Evolutionary conservation across 1,139 yeast genomes (phyloP), one percentile per base, ranked within the genome.

Genomic region (Kodamaea arcana): DNA sequence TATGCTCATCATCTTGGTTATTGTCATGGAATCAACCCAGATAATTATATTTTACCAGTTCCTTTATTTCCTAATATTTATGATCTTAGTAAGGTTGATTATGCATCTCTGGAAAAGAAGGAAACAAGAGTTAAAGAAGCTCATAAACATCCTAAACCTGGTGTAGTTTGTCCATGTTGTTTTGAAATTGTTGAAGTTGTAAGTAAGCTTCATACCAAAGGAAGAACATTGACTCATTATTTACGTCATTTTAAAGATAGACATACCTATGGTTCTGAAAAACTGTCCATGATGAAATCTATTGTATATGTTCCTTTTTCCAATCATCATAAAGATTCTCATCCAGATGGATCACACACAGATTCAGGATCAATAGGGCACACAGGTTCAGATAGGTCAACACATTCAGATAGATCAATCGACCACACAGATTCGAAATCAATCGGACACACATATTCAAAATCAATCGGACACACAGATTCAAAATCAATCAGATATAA

Each of bases 1-100:
- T 64, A 63, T 36, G 55, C 62, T 1, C 66, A 61, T 34, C 70
- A 64, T 37, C 44, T 63, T 37, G 59, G 62, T 10, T 51, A 50
- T 32, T 48, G 51, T 29, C 69, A 64, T 41, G 70, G 70, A 0
- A 43, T 64, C 20, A 42, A 39, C 24, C 43, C 54, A 9, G 42
- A 45, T 32, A 43, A 44, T 30, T 45, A 33, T 32, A 29, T 51
- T 24, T 37, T 50, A 1, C 56, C 56, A 3, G 40, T 48, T 22
- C 54, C 56, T 1, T 29, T 51, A 16, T 35, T 35, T 29, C 41
- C 46, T 5, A 51, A 51, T 1, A 30, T 35, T 10, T 51, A 48
- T 35, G 30, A 27, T 16, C 42, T 51, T n/a, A 33, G 40, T 15
- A 51, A 51, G 37, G 36, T 39, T 26, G 46, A 26, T 3, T 32